phyloP scores from a whole-genome alignment of 78 protist genomes.

The Guillardia theta region DNA sequence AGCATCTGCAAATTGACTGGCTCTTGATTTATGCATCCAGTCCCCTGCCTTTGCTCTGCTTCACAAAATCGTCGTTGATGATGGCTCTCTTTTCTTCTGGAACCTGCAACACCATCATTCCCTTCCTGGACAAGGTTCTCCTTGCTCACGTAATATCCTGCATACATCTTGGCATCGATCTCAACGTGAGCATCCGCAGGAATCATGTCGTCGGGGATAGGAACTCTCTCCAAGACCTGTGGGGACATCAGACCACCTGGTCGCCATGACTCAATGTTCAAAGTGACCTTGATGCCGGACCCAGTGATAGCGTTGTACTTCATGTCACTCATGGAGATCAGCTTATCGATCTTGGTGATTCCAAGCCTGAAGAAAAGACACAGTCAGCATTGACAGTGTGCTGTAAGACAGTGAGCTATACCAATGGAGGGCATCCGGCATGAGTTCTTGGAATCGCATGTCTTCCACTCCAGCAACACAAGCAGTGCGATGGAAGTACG shows the following conservation, averaged over 20 bases:
- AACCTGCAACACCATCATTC: no score
- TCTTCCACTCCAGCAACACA: conserved; percentile 52
- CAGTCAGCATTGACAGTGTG: neutral
- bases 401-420: no score
- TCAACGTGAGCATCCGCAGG: conserved; percentile 58
- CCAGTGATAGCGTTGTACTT: conserved; percentile 43
- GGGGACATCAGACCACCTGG: neutral
- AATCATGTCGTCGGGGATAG: conserved; percentile 51
- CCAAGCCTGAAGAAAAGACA: conserved; percentile 17
- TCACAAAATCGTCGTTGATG: no score
- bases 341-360: conserved; percentile 28
- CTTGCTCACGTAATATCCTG: conserved; percentile 37
- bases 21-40: no score
- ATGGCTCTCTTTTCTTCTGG: no score
- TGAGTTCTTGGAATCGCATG: conserved; percentile 54
- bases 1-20: no score
- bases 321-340: conserved; percentile 55
- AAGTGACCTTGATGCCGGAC: conserved; percentile 8
- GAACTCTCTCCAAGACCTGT: conserved; percentile 32
- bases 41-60: no score
- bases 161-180: conserved; percentile 53
- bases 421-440: conserved; percentile 59
- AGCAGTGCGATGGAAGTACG: conserved; percentile 52
- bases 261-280: neutral
- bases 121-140: no score